Conservation (phyloP, 306 rosid species). For the Chamaecrista fasciculata region DNA sequence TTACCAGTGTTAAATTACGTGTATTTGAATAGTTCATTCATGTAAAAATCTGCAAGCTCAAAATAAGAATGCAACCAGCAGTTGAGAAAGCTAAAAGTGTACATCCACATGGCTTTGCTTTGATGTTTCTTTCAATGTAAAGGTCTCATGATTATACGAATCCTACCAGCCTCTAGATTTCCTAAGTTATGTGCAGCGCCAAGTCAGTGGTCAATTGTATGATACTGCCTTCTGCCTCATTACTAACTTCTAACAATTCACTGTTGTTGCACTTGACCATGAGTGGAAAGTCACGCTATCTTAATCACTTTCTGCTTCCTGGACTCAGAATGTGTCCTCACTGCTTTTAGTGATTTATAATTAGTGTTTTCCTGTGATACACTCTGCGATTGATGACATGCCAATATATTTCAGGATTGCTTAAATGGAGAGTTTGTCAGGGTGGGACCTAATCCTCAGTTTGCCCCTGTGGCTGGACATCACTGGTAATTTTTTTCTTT, state of each 20-base stretch:
- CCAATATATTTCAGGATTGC: conserved; percentile 58
- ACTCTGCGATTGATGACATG: conserved; percentile 6
- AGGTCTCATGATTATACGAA: conserved; percentile 3
- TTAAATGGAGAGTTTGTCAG: conserved; percentile 94
- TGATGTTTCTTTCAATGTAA: not conserved
- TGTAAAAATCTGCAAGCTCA: not conserved
- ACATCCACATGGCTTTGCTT: not conserved
- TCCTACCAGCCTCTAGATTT: not conserved
- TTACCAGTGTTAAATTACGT: not conserved
- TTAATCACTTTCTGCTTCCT: not conserved
- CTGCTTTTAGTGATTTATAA: not conserved
- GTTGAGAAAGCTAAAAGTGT: not conserved
- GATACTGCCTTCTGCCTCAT: not conserved
- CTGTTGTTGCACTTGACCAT: not conserved
- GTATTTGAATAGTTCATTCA: not conserved
- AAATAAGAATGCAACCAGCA: not conserved
- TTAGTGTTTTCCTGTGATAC: not conserved
- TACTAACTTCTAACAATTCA: not conserved
- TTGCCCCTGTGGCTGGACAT: conserved; percentile 85
- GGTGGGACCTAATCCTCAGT: conserved; percentile 90
- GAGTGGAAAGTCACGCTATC: not conserved
- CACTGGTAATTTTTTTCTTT: conserved; percentile 59
- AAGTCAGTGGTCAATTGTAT: conserved; percentile 7
- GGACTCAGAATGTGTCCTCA: not conserved
- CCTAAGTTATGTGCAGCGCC: not conserved